Base-by-base conservation (phyloP, 2,329 filamentous ascomycete genomes). In the Malbranchea zuffiana region DNA sequence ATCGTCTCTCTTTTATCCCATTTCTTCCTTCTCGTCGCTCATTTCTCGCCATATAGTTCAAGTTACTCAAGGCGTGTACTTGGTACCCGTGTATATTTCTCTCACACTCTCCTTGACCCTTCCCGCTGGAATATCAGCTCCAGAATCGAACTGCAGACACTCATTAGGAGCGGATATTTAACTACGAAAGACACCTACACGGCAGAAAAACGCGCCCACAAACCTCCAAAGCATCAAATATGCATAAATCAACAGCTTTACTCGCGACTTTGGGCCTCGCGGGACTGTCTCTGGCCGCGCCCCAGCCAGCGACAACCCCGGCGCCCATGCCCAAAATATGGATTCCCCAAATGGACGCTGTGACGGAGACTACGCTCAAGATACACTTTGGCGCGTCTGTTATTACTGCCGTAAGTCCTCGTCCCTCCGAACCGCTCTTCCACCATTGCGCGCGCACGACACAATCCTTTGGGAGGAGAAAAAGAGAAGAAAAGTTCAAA, bases 341-440 rank as follows among this genome's bases (percentile, higher is more conserved):
- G 35, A 13, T 32, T 5, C 27, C 35, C 10, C 18, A 37, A 18
- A 4, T 17, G 5, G 20, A 3, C 7, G 5, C 6, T 1, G 12
- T 24, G 3, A 11, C n/a, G 6, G 18, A 18, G 4, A 5, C 31
- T 10, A 11, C 12, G 3, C 15, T 31, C 12, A n/a, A n/a, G n/a
- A n/a, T n/a, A n/a, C n/a, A n/a, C n/a, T n/a, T n/a, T n/a, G 35
- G 10, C 10, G 35, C 35, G 5, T 37, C 35, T 4, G 35, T 37
- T 7, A 18, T 37, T 24, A 10, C 27, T 18, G 35, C 20, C 19
- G 35, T 37, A 26, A 37, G 34, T 30, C 6, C 10, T 8, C 17
- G 15, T 30, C 17, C 19, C 8, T 32, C 24, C 15, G 6, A 13
- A 11, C 30, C 18, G 8, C 8, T 19, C 13, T 31, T 18, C 12